A percentile compares a stretch with the other conserved stretches of the same genome.
These are phyloP conservation scores for Termitomyces sp. DNA, from an alignment of 768 basidiomycete species.

Conservation along the genomic window DNA sequence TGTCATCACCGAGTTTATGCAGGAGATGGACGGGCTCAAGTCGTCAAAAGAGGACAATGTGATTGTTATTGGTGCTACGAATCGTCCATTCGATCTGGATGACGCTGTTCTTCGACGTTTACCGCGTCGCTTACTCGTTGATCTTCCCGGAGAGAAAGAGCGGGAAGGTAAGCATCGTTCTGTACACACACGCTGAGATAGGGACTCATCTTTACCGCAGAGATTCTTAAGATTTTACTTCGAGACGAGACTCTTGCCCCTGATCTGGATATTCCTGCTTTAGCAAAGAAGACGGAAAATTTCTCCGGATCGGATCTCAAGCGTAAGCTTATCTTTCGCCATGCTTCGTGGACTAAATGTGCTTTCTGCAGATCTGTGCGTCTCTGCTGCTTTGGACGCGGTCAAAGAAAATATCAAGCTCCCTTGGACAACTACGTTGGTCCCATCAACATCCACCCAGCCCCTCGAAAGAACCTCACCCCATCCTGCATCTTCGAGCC, in stretches of 20 bases:
- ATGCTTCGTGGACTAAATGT: not conserved
- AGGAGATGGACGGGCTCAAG: slow-evolving; percentile 93
- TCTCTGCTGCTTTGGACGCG: slow-evolving; percentile 87
- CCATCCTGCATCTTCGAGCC: not conserved
- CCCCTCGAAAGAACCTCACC: not conserved
- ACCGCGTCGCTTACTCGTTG: slow-evolving; percentile 82
- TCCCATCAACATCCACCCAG: not conserved
- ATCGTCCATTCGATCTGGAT: slow-evolving; percentile 86
- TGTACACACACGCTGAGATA: not conserved
- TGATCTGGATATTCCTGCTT: slow-evolving; percentile 55
- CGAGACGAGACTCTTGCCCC: slow-evolving; percentile 70
- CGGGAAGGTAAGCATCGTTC: slow-evolving; percentile 60
- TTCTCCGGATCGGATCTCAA: slow-evolving; percentile 96
- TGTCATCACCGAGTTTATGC: slow-evolving; percentile 91
- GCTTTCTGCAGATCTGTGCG: slow-evolving; percentile 69
- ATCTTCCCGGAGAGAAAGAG: slow-evolving; percentile 84
- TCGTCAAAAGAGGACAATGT: slow-evolving; percentile 76
- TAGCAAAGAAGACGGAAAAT: slow-evolving; percentile 73
- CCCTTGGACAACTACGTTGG: slow-evolving; percentile 56
- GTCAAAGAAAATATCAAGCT: slow-evolving; percentile 81
- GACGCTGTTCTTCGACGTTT: slow-evolving; percentile 89
- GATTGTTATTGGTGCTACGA: slow-evolving; percentile 92
- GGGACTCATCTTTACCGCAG: slow-evolving; percentile 35
- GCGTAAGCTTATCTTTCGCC: slow-evolving; percentile 49
- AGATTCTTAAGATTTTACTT: slow-evolving; percentile 83